These are phyloP conservation scores for Tephrocybe sp. DNA, from an alignment of 768 basidiomycete genomes.

Conservation along the genomic window DNA sequence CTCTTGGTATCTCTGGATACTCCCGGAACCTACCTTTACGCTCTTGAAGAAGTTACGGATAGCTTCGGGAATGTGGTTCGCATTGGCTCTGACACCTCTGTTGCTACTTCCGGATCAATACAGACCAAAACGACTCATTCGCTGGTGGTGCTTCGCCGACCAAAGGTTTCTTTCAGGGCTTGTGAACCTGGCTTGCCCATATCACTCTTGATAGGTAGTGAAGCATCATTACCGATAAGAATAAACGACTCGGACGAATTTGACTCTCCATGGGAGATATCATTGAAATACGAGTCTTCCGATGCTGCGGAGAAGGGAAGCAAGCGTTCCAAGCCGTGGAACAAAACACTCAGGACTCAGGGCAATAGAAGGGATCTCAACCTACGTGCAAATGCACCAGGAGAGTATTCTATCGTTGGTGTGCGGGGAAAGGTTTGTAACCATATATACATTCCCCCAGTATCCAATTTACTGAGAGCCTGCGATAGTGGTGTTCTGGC, in stretches of 20 bases:
- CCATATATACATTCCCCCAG: slow-evolving; percentile 1
- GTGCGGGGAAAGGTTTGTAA: slow-evolving; percentile 63
- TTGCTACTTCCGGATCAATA: slow-evolving; percentile 20
- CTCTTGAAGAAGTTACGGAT: slow-evolving; percentile 81
- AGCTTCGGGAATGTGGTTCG: slow-evolving; percentile 73
- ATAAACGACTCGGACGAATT: slow-evolving; percentile 53
- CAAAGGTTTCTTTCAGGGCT: slow-evolving; percentile 66
- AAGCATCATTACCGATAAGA: slow-evolving; percentile 53
- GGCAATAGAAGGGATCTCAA: slow-evolving; percentile 40
- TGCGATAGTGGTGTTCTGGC: slow-evolving; percentile 67
- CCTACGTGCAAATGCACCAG: slow-evolving; percentile 58
- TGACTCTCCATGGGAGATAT: slow-evolving; percentile 68
- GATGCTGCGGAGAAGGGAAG: slow-evolving; percentile 32
- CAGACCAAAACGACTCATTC: slow-evolving; percentile 55
- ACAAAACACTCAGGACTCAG: slow-evolving; percentile 55
- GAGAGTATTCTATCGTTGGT: slow-evolving; percentile 70
- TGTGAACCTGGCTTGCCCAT: slow-evolving; percentile 72
- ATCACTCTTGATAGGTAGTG: slow-evolving; percentile 68
- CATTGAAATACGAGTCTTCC: slow-evolving; percentile 57
- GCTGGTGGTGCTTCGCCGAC: slow-evolving; percentile 68
- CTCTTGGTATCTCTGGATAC: slow-evolving; percentile 60
- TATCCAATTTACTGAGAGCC: slow-evolving; percentile 5
- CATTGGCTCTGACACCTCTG: slow-evolving; percentile 33
- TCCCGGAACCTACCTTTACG: slow-evolving; percentile 68
- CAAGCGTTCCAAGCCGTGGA: slow-evolving; percentile 58